phyloP scores from a whole-genome alignment of 2,329 filamentous ascomycete species.

The Colletotrichum sp. region DNA sequence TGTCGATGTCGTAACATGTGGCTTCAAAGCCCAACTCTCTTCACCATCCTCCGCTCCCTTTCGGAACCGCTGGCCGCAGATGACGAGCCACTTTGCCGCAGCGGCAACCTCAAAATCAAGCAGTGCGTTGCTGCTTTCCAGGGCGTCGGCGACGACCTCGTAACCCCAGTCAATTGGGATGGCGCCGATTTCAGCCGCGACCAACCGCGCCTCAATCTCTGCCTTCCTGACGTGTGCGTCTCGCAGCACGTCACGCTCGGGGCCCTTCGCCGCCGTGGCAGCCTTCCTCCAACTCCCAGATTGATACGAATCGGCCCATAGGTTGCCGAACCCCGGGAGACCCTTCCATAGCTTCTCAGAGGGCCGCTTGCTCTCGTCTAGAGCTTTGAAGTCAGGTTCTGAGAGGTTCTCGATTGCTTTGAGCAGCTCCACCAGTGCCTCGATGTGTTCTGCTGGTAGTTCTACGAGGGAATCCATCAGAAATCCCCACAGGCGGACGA shows the following conservation, averaged over 20 bases:
- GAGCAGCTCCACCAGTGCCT: background rate
- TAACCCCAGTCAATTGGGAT: background rate
- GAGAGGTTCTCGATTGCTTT: background rate
- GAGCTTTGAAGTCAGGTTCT: background rate
- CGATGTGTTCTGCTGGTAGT: background rate
- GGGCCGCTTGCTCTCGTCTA: background rate
- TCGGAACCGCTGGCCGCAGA: background rate
- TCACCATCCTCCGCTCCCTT: background rate
- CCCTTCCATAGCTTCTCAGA: background rate
- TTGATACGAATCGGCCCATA: background rate
- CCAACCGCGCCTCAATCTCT: background rate
- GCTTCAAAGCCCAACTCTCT: background rate
- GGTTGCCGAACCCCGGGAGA: background rate
- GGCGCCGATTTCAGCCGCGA: background rate
- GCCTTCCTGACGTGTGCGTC: background rate
- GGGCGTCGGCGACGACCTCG: background rate
- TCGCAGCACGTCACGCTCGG: background rate
- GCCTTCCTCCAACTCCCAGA: background rate
- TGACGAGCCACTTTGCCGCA: background rate
- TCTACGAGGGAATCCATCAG: background rate
- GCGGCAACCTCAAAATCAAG: background rate
- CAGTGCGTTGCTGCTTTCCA: background rate
- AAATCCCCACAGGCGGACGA: background rate
- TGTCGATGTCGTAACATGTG: background rate
- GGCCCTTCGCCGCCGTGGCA: fast-evolving